Conservation (phyloP, 108 stramenopile species). For the Skeletonema potamos region DNA sequence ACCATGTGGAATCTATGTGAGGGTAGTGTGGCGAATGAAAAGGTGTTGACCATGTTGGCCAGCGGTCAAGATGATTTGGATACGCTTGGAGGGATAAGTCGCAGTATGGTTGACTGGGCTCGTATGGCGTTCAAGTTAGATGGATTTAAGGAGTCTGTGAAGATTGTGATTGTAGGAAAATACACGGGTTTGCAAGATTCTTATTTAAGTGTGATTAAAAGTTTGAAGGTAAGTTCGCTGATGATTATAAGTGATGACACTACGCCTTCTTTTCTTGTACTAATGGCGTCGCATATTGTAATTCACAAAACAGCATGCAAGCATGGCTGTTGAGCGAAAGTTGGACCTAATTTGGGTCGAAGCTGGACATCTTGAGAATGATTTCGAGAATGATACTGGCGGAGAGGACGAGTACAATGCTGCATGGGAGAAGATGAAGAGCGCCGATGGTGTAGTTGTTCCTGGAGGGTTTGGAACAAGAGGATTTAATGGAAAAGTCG, state of each 20-base stretch:
- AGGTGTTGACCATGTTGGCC: constrained; percentile 23
- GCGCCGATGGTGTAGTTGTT: constrained; percentile 75
- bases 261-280: not conserved
- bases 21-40: constrained; percentile 33
- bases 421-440: constrained; percentile 67
- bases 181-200: constrained; percentile 96
- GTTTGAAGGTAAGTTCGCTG: constrained; percentile 72
- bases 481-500: constrained; percentile 87
- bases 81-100: constrained; percentile 20
- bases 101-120: constrained; percentile 85
- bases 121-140: constrained; percentile 88
- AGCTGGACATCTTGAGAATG: constrained; percentile 85
- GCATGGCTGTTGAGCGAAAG: constrained; percentile 85
- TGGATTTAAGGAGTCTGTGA: constrained; percentile 65
- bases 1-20: constrained; percentile 46
- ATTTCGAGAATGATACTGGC: constrained; percentile 29
- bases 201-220: constrained; percentile 95
- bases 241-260: not conserved
- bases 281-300: not conserved
- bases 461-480: constrained; percentile 91
- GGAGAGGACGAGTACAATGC: constrained; percentile 54
- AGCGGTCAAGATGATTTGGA: constrained; percentile 12
- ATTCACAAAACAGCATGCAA: constrained; percentile 63
- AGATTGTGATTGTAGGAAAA: constrained; percentile 97
- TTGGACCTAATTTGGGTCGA: constrained; percentile 96